Evolutionary conservation across 2,329 filamentous ascomycete genomes (phyloP).

Genomic region (Stachybotrys chlorohalonatus): DNA sequence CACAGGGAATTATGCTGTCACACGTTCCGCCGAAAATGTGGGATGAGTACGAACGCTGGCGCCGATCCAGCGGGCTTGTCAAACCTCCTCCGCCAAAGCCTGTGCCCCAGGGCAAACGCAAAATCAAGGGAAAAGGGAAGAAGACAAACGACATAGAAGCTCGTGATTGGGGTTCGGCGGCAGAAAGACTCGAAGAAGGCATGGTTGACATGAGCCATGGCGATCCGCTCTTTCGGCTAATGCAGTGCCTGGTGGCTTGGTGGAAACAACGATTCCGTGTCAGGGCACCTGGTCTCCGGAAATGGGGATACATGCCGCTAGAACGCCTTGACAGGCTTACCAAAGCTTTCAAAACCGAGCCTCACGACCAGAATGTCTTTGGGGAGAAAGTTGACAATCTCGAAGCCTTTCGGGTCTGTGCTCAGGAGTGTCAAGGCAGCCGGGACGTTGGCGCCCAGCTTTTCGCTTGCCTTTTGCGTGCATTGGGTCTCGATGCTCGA

Average conservation of each 20-base stretch:
- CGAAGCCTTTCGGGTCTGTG: constrained; percentile 58
- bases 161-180: constrained; percentile 62
- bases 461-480: constrained; percentile 77
- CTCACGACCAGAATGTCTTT: constrained; percentile 53
- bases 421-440: constrained; percentile 66
- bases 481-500: constrained; percentile 70
- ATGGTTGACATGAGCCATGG: constrained; percentile 70
- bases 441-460: constrained; percentile 82
- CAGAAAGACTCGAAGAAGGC: constrained; percentile 60
- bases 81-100: constrained; percentile 24
- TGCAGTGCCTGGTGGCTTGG: constrained; percentile 70
- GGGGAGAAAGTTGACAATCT: constrained; percentile 67
- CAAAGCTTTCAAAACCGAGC: constrained; percentile 56
- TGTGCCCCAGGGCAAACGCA: constrained; percentile 14
- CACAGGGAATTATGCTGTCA: constrained; percentile 69
- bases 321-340: constrained; percentile 65
- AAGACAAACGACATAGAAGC: constrained; percentile 23
- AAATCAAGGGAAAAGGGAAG: constrained; percentile 29
- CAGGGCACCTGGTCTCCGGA: constrained; percentile 72
- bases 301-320: constrained; percentile 80
- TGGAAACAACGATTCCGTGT: constrained; percentile 82
- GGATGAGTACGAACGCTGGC: constrained; percentile 67
- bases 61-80: constrained; percentile 55
- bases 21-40: constrained; percentile 60
- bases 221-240: constrained; percentile 68